phyloP scores from a whole-genome alignment of 805 yeast species.

The Maudiozyma serrabonitensis region DNA sequence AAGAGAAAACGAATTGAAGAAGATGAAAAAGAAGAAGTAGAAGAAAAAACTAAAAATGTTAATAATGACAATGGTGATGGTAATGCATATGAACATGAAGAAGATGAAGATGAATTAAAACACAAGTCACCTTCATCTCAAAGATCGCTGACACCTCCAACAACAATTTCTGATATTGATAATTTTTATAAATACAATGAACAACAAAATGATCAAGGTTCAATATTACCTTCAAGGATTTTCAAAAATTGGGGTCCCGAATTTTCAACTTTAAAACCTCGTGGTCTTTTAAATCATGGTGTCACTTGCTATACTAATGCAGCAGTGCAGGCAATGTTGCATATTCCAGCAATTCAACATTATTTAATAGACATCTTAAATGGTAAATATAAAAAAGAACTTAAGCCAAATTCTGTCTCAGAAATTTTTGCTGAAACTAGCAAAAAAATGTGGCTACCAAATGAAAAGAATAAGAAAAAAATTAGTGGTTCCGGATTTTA shows the following conservation, averaged over 20 bases:
- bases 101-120: conserved; percentile 23
- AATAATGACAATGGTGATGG: conserved; percentile 18
- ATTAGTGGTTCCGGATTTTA: conserved; percentile 34
- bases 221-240: conserved; percentile 48
- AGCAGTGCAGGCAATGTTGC: conserved; percentile 84
- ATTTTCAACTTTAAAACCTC: conserved; percentile 36
- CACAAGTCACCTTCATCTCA: conserved; percentile 16
- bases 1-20: conserved; percentile 3
- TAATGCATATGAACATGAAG: too few relatives aligned
- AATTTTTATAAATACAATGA: conserved; percentile 55
- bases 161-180: conserved; percentile 3
- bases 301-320: conserved; percentile 96
- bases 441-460: conserved; percentile 58
- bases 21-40: conserved; percentile 24
- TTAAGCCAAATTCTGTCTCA: conserved; percentile 52
- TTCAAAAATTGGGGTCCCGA: conserved; percentile 62
- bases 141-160: conserved; percentile 7
- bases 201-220: conserved; percentile 48
- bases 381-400: conserved; percentile 39
- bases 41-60: conserved; percentile 5
- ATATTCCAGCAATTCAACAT: conserved; percentile 83
- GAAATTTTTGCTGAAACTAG: conserved; percentile 59
- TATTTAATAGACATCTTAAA: conserved; percentile 59
- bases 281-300: conserved; percentile 79
- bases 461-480: conserved; percentile 29